These are phyloP conservation scores for Oryza meyeriana DNA, from an alignment of 176 grass and related monocot genomes.

Conservation along the genomic window DNA sequence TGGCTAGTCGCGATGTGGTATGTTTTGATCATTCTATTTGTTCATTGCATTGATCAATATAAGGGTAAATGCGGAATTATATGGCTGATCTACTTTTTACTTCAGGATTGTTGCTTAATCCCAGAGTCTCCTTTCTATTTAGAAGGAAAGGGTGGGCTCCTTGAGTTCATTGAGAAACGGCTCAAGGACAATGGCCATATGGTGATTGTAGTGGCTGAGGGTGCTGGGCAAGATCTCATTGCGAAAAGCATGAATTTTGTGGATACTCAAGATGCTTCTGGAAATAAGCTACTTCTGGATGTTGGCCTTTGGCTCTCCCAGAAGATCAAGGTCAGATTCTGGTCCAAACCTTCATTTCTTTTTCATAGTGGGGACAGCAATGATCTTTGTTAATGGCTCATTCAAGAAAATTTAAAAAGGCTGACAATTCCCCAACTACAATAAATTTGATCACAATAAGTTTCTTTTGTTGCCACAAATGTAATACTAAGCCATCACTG, in stretches of 20 bases:
- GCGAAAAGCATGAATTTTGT: constrained; percentile 67
- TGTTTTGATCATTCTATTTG: constrained; percentile 5
- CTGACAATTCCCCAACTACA: neutral
- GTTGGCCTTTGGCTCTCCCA: constrained; percentile 95
- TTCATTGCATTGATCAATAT: neutral
- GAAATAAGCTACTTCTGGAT: constrained; percentile 95
- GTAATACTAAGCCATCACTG: neutral
- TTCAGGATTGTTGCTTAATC: constrained; percentile 94
- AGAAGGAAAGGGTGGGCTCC: constrained; percentile 90
- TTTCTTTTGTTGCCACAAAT: neutral
- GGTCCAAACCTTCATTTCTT: constrained; percentile 28
- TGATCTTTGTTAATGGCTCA: neutral
- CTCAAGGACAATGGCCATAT: constrained; percentile 93
- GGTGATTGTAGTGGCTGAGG: constrained; percentile 97
- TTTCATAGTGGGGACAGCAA: constrained; percentile 21
- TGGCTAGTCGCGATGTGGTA: constrained; percentile 98
- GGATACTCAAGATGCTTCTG: constrained; percentile 82
- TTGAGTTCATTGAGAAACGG: constrained; percentile 75
- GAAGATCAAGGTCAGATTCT: constrained; percentile 82
- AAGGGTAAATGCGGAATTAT: neutral
- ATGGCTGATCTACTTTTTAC: constrained; percentile 14
- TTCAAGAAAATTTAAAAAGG: neutral
- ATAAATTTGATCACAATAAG: neutral
- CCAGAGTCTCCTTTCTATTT: constrained; percentile 89
- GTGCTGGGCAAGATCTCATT: constrained; percentile 93